Evolutionary conservation across 2,329 filamentous ascomycete species (phyloP), one percentile per base, ranked within the genome.

Genomic region (Cryoendolithus antarcticus): DNA sequence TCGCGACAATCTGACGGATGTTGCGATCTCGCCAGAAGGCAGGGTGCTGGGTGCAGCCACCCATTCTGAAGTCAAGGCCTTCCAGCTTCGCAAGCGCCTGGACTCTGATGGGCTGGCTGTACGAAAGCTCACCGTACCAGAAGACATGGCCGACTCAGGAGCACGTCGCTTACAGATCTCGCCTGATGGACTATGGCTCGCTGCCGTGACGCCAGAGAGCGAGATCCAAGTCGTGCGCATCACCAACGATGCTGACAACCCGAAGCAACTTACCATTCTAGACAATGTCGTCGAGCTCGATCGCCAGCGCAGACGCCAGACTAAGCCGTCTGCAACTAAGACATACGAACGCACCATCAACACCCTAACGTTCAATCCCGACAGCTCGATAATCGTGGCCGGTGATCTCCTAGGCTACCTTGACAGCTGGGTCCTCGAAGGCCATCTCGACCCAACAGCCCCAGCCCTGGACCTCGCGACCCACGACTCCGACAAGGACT

Each of bases 361-460:
- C 29, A 80, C 84, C 39, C 60, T 80, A 19, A 70, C 79, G 2
- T 95, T 96, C 59, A 88, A 86, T 7, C 68, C 78, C 4, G 82
- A 94, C 56, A 85, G 83, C 56, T 77, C 73, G 48, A 74, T 93
- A 45, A 65, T 96, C 34, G 86, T 82, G 6, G 75, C 79, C 24
- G 79, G 81, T 35, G 89, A 95, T 58, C 62, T 95, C 38, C 79
- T 82, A 32, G 91, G 91, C 32, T 86, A 80, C 59, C 69, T 96
- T 27, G 88, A 96, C 55, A 86, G 80, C 11, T 98, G 88, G 83
- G 64, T 86, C 1, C 62, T 93, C 39, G 71, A 75, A 53, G 72
- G 72, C 30, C 59, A 72, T 44, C 66, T 72, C 49, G 70, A 75
- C 47, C 46, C 55, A 2, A 63, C 61, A 9, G 62, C 67, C 13